A percentile compares a stretch with the other conserved stretches of the same genome.
Conservation (phyloP, 225 moss, liverwort and hornwort genomes). For the Sphagnum contortum region DNA sequence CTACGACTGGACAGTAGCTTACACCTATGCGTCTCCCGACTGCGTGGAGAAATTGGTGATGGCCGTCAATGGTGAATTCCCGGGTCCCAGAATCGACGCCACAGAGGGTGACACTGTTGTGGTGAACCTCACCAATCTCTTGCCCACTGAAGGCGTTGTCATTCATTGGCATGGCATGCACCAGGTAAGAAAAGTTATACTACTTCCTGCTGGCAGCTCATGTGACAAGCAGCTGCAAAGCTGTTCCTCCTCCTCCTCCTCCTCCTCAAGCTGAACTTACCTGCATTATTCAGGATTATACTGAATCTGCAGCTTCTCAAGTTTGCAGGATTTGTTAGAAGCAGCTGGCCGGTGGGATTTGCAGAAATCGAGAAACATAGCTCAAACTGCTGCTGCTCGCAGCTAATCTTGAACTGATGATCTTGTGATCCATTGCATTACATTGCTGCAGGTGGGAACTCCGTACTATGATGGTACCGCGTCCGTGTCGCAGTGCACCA, state of each 20-base stretch:
- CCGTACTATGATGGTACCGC: conserved; percentile 49
- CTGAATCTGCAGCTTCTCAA: too few relatives aligned
- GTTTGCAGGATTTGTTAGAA: too few relatives aligned
- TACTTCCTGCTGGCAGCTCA: neutral
- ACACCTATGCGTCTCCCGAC: conserved; percentile 30
- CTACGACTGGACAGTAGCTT: conserved; percentile 36
- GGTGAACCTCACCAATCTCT: conserved; percentile 24
- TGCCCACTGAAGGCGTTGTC: conserved; percentile 34
- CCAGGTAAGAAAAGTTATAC: conserved; percentile 20
- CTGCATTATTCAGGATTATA: too few relatives aligned
- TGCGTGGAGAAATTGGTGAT: conserved; percentile 35
- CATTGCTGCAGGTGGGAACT: conserved; percentile 25
- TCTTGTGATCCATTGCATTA: neutral
- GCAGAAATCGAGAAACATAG: neutral
- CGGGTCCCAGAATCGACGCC: conserved; percentile 32
- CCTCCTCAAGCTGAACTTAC: neutral
- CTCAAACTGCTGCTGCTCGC: neutral
- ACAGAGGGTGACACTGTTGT: conserved; percentile 37
- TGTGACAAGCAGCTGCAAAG: neutral
- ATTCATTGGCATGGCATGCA: conserved; percentile 46
- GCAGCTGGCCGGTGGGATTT: too few relatives aligned
- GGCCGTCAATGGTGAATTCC: conserved; percentile 36
- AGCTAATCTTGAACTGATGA: neutral
- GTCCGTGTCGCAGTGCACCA: conserved; percentile 45
- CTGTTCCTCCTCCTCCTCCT: neutral